Conservation (phyloP, 2,329 filamentous ascomycete genomes). For the Paracoccidioides brasiliensis region DNA sequence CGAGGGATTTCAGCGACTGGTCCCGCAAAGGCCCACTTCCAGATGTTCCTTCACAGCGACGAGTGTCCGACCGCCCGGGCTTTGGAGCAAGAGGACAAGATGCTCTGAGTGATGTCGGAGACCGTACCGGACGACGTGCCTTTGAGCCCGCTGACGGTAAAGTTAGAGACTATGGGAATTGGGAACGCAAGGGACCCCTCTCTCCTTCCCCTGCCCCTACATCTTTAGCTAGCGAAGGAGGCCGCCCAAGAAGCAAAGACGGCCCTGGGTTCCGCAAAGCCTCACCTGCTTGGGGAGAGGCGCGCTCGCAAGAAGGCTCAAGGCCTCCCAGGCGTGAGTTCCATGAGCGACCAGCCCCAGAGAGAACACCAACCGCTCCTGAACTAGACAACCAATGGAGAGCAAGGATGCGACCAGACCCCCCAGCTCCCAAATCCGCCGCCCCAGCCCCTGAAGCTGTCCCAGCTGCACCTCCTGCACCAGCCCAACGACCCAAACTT, state of each 20-base stretch:
- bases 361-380: constrained; percentile 69
- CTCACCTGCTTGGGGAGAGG: constrained; percentile 64
- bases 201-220: constrained; percentile 50
- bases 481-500: constrained; percentile 60
- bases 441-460: constrained; percentile 59
- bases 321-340: constrained; percentile 69
- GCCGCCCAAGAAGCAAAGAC: constrained; percentile 47
- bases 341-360: constrained; percentile 49
- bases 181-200: constrained; percentile 89
- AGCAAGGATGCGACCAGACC: constrained; percentile 76
- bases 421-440: constrained; percentile 44
- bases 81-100: constrained; percentile 43
- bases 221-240: constrained; percentile 36
- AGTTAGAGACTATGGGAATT: constrained; percentile 69
- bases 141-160: constrained; percentile 59
- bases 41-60: constrained; percentile 50
- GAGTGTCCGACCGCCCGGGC: constrained; percentile 41
- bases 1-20: constrained; percentile 79
- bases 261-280: constrained; percentile 48
- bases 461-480: constrained; percentile 54
- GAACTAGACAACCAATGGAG: constrained; percentile 94
- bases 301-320: constrained; percentile 58
- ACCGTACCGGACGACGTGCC: constrained; percentile 56
- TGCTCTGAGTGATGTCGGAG: constrained; percentile 42
- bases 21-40: constrained; percentile 81